Evolutionary conservation across 164 flowering plant genomes (phyloP), one percentile per base, ranked within the genome.

Genomic region (Amborella trichopoda): DNA sequence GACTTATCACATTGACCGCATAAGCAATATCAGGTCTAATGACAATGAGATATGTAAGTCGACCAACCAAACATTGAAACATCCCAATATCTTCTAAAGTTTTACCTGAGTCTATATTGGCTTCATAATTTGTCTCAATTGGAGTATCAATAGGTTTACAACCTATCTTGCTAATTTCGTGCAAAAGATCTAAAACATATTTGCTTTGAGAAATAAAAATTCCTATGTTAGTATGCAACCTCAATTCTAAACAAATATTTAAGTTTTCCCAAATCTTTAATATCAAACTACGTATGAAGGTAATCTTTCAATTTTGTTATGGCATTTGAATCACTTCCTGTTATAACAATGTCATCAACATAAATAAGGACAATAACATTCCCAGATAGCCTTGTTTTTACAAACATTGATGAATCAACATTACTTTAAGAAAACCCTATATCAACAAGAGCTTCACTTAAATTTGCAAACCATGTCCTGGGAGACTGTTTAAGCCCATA

Each of bases 401-500:
- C 46, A 42, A 42, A 42, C 1, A 42, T 18, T 12, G 46, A 18
- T 10, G 10, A 22, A 1, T 46, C 49, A 6, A 2, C 1, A n/a
- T 17, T n/a, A 11, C 49, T 8, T 39, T 39, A 6, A n/a, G 26
- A 12, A 28, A 26, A 9, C 22, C 10, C 37, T 0, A n/a, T 26
- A 4, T 3, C 36, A n/a, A 27, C 13, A 3, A 9, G 19, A n/a
- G 36, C 34, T 14, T 28, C 9, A n/a, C 13, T 4, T 8, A 42
- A 26, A 19, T 22, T 18, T 10, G 23, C 23, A 22, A 10, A 42
- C 46, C 46, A 42, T 16, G 46, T 26, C 6, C 25, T 13, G 2
- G 46, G 46, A 5, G 46, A 18, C 1, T 42, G 46, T 22, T 42
- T 42, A 18, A 46, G 37, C 9, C 37, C 49, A 16, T 46, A 46